Evolutionary conservation across 176 grass and related monocot species (phyloP).

Genomic region (Chloris gayana): DNA sequence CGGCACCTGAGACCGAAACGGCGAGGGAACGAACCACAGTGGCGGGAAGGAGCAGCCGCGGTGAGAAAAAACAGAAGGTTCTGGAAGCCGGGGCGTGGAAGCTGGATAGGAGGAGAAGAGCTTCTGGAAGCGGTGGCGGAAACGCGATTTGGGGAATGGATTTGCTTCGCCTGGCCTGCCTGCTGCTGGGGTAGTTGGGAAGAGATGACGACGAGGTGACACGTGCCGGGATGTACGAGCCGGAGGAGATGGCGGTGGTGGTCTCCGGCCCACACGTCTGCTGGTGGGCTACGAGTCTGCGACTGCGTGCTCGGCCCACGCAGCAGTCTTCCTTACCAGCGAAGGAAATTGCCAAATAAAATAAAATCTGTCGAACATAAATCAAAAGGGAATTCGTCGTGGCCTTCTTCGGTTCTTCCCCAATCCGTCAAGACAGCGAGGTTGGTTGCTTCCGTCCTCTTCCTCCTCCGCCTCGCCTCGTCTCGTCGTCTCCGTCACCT

Average conservation of each 20-base stretch:
- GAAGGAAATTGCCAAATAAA: conserved; percentile 27
- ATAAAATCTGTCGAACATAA: background rate
- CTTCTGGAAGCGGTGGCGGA: conserved; percentile 41
- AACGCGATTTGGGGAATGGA: conserved; percentile 3
- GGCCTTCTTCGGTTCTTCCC: background rate
- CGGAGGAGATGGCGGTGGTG: background rate
- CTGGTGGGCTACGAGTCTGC: background rate
- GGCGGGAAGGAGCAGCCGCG: background rate
- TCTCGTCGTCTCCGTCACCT: background rate
- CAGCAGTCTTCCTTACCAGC: conserved; percentile 6
- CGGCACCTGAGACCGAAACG: background rate
- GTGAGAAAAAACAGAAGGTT: conserved; percentile 31
- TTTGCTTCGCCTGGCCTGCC: background rate
- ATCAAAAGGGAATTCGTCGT: background rate
- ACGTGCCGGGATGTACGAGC: background rate
- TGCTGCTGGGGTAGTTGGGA: background rate
- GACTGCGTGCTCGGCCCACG: background rate
- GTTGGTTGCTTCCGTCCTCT: background rate
- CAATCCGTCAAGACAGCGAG: background rate
- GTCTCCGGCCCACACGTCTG: background rate
- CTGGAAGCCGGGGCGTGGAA: conserved; percentile 38
- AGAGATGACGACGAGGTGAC: background rate
- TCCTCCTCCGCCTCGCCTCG: background rate
- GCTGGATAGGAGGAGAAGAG: background rate
- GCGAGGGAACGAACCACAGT: background rate